Percentiles rank a stretch among this genome's conserved stretches.
phyloP scores from a whole-genome alignment of 2,329 filamentous ascomycete genomes.

The Pseudocercospora ulei region DNA sequence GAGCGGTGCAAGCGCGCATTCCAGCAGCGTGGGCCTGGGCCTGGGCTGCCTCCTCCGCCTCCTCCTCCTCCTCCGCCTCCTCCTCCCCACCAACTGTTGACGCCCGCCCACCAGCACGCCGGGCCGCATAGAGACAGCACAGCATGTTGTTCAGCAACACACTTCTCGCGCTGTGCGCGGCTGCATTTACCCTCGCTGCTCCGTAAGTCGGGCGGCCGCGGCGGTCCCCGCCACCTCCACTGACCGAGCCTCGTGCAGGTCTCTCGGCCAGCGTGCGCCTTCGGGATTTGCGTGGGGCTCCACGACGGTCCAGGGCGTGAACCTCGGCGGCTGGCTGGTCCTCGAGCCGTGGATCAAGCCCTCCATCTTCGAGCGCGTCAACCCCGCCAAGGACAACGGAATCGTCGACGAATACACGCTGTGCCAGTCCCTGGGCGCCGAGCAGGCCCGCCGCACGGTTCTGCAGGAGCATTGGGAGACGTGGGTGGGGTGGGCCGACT shows the following conservation, averaged over 20 bases:
- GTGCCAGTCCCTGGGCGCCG: constrained; percentile 42
- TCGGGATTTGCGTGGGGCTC: constrained; percentile 43
- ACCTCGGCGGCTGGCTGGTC: constrained; percentile 45
- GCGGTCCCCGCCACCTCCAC: neutral
- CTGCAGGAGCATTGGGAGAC: constrained; percentile 46
- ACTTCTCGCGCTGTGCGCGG: constrained; percentile 26
- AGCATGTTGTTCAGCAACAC: constrained; percentile 27
- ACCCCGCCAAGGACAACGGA: constrained; percentile 15
- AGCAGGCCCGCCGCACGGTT: constrained; percentile 37
- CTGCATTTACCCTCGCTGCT: constrained; percentile 22
- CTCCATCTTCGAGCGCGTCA: constrained; percentile 43
- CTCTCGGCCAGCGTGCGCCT: constrained; percentile 18
- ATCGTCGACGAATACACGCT: constrained; percentile 46
- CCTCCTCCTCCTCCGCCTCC: constrained; percentile 4
- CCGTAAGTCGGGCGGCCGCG: constrained; percentile 21
- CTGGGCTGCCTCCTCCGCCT: neutral
- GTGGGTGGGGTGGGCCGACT: constrained; percentile 45
- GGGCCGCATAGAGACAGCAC: constrained; percentile 10
- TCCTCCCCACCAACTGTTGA: no score
- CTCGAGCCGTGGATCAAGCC: constrained; percentile 48
- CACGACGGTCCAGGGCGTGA: constrained; percentile 45
- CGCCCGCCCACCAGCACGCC: neutral
- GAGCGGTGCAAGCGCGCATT: constrained; percentile 9
- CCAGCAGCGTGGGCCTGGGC: neutral
- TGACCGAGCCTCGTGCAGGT: constrained; percentile 17